These are phyloP conservation scores for Pittosporum tobira DNA, from an alignment of 129 eudicot genomes.

Conservation along the genomic window DNA sequence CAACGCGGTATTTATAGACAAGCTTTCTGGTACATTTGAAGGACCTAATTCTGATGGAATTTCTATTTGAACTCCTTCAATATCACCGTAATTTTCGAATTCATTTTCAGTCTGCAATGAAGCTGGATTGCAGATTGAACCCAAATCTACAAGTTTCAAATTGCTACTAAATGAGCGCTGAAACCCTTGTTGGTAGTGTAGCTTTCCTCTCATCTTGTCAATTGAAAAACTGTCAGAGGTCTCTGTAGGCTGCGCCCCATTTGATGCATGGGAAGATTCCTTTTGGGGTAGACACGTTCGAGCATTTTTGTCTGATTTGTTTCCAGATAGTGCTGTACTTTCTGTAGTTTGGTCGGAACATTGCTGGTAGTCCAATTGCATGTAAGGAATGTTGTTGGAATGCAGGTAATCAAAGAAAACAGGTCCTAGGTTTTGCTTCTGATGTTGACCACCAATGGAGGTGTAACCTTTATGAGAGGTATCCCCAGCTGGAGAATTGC, in stretches of 20 bases:
- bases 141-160: conserved; percentile 20
- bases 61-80: conserved; percentile 23
- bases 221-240: conserved; percentile 33
- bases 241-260: conserved; percentile 27
- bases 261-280: conserved; percentile 47
- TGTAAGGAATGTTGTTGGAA: conserved; percentile 18
- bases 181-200: conserved; percentile 19
- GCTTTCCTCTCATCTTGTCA: conserved; percentile 19
- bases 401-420: conserved; percentile 34
- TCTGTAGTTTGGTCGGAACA: conserved; percentile 24
- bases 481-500: conserved; percentile 19
- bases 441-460: conserved; percentile 23
- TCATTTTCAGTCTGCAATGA: conserved; percentile 25
- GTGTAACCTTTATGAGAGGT: conserved; percentile 24
- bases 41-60: conserved; percentile 35
- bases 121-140: conserved; percentile 24
- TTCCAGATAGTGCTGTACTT: conserved; percentile 24
- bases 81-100: conserved; percentile 32
- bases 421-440: conserved; percentile 24
- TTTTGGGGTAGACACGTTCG: conserved; percentile 29
- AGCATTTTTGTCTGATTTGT: conserved; percentile 36
- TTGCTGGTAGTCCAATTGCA: conserved; percentile 29
- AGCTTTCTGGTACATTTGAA: conserved; percentile 38
- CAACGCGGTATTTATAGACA: conserved; percentile 37
- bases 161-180: conserved; percentile 18